Percentiles rank a stretch among this genome's conserved stretches.
Conservation (phyloP, 2,329 filamentous ascomycete genomes). For the Emmonsiellopsis sp. region DNA sequence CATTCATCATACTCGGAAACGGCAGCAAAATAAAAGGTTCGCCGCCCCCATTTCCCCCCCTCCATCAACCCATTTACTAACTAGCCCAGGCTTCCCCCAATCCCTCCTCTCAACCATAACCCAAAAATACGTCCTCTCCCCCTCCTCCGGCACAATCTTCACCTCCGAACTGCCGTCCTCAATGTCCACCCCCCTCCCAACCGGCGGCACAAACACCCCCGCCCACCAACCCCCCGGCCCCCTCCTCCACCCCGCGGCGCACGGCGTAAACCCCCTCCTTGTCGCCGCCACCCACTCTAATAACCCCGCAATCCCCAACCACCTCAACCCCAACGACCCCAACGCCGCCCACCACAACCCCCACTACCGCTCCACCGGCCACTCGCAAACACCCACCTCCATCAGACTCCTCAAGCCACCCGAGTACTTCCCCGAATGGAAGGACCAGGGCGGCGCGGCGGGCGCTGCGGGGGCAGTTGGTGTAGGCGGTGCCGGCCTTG, state of each 20-base stretch:
- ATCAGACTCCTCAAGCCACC: conserved; percentile 72
- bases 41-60: not conserved
- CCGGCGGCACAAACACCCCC: conserved; percentile 83
- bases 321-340: conserved; percentile 24
- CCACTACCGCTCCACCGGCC: conserved; percentile 50
- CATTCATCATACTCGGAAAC: conserved; percentile 82
- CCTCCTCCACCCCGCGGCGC: conserved; percentile 46
- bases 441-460: conserved; percentile 47
- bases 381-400: conserved; percentile 68
- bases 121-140: conserved; percentile 79
- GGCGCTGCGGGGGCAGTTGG: conserved; percentile 7
- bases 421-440: conserved; percentile 86
- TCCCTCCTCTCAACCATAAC: conserved; percentile 72
- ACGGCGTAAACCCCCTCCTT: conserved; percentile 77
- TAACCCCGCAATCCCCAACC: conserved; percentile 29
- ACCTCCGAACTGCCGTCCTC: conserved; percentile 93
- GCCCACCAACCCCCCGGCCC: conserved; percentile 36
- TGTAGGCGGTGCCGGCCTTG: conserved; percentile 34
- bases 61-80: conserved; percentile 11
- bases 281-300: conserved; percentile 66
- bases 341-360: conserved; percentile 21
- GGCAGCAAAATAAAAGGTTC: conserved; percentile 57
- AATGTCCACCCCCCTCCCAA: conserved; percentile 81
- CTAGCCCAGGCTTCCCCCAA: conserved; percentile 67
- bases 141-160: conserved; percentile 89